A percentile compares a stretch with the other conserved stretches of the same genome.
These are phyloP conservation scores for Euphorbia peplus DNA, from an alignment of 345 rosid genomes.

Conservation along the genomic window DNA sequence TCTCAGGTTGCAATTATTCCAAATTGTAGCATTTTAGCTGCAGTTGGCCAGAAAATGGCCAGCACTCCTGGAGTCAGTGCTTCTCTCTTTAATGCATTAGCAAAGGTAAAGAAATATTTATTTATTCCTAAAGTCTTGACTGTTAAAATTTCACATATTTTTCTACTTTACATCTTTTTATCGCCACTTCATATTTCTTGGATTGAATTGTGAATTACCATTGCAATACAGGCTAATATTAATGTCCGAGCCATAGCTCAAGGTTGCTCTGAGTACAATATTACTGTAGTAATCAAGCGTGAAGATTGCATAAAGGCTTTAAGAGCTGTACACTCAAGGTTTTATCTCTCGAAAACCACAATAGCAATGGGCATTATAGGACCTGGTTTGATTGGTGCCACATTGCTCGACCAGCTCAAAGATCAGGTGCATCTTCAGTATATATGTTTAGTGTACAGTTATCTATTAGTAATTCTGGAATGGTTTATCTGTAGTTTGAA, in stretches of 20 bases:
- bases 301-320: conserved; percentile 94
- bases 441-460: background rate
- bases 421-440: conserved; percentile 63
- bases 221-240: conserved; percentile 75
- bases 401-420: conserved; percentile 90
- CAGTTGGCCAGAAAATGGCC: conserved; percentile 99
- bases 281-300: conserved; percentile 80
- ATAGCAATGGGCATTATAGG: conserved; percentile 93
- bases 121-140: background rate
- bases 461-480: conserved; percentile 1
- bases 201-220: background rate
- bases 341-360: conserved; percentile 88
- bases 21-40: conserved; percentile 92
- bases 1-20: conserved; percentile 75
- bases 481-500: conserved; percentile 5
- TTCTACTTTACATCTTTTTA: background rate
- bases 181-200: background rate
- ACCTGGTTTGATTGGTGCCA: conserved; percentile 91
- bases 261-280: conserved; percentile 98
- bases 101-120: conserved; percentile 55
- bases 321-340: conserved; percentile 96
- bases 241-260: conserved; percentile 97
- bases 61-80: conserved; percentile 98
- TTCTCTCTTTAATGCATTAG: conserved; percentile 92
- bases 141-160: background rate